Evolutionary conservation across 805 yeast genomes (phyloP).

Genomic region (Starmerella scarabaei): DNA sequence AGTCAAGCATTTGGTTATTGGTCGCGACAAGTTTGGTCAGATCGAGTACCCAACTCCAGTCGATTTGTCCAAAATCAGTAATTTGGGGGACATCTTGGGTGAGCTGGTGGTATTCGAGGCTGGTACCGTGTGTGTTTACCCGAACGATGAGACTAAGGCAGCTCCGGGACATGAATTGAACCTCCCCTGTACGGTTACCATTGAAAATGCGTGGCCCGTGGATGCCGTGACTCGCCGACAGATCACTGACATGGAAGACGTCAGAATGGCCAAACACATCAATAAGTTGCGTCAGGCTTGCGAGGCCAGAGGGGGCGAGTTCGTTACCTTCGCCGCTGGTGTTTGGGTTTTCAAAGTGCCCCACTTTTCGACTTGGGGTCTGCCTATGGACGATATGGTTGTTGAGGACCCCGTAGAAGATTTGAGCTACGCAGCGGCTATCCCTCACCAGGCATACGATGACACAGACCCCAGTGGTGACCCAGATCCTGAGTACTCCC

Average conservation of each 20-base stretch:
- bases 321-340: conserved; percentile 60
- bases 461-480: conserved; percentile 41
- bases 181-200: conserved; percentile 53
- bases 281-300: conserved; percentile 35
- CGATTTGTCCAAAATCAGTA: conserved; percentile 53
- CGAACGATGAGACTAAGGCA: conserved; percentile 46
- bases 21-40: conserved; percentile 58
- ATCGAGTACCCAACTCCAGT: conserved; percentile 63
- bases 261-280: conserved; percentile 40
- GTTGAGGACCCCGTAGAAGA: conserved; percentile 8
- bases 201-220: conserved; percentile 65
- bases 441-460: conserved; percentile 45
- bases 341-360: conserved; percentile 71
- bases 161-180: conserved; percentile 65
- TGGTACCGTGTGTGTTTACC: conserved; percentile 54
- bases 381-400: conserved; percentile 28
- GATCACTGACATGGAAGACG: conserved; percentile 59
- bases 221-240: conserved; percentile 40
- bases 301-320: conserved; percentile 55
- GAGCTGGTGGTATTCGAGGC: conserved; percentile 48
- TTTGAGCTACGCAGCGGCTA: background rate
- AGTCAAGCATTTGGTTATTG: conserved; percentile 53
- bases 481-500: conserved; percentile 25
- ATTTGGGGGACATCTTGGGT: conserved; percentile 51
- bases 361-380: conserved; percentile 93